phyloP scores from a whole-genome alignment of 2,329 filamentous ascomycete species.

The Fusarium sp. region DNA sequence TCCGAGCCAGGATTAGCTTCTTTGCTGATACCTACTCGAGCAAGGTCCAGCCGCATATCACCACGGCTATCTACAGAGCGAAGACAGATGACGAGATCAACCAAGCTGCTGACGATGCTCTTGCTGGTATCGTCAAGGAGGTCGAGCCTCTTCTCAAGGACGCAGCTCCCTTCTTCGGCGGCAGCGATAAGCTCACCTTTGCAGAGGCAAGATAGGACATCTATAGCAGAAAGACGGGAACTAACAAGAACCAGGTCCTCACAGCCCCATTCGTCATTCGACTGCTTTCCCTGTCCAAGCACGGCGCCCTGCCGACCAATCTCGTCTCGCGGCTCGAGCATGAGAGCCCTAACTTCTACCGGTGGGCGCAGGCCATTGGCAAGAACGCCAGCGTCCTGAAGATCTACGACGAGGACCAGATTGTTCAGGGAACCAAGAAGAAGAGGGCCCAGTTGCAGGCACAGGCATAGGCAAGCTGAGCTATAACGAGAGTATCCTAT shows the following conservation, averaged over 20 bases:
- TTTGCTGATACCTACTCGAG: slow-evolving; percentile 76
- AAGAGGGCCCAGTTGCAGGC: slow-evolving; percentile 37
- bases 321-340: slow-evolving; percentile 62
- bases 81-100: slow-evolving; percentile 65
- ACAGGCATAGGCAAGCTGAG: background rate
- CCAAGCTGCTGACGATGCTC: slow-evolving; percentile 62
- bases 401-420: slow-evolving; percentile 68
- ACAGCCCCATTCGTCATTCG: slow-evolving; percentile 77
- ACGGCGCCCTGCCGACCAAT: slow-evolving; percentile 65
- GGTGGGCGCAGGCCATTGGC: slow-evolving; percentile 73
- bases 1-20: slow-evolving; percentile 75
- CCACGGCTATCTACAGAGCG: slow-evolving; percentile 60
- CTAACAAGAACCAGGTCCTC: slow-evolving; percentile 61
- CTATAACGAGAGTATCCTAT: background rate
- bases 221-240: background rate
- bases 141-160: slow-evolving; percentile 76
- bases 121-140: slow-evolving; percentile 73
- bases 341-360: slow-evolving; percentile 74
- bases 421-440: slow-evolving; percentile 39
- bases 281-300: slow-evolving; percentile 66
- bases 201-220: slow-evolving; percentile 72
- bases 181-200: slow-evolving; percentile 74
- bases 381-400: slow-evolving; percentile 75
- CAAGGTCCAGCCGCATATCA: slow-evolving; percentile 67
- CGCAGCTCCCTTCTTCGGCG: slow-evolving; percentile 73